These are phyloP conservation scores for Globisporangium barbulae DNA, from an alignment of 352 stramenopile species.

Conservation along the genomic window DNA sequence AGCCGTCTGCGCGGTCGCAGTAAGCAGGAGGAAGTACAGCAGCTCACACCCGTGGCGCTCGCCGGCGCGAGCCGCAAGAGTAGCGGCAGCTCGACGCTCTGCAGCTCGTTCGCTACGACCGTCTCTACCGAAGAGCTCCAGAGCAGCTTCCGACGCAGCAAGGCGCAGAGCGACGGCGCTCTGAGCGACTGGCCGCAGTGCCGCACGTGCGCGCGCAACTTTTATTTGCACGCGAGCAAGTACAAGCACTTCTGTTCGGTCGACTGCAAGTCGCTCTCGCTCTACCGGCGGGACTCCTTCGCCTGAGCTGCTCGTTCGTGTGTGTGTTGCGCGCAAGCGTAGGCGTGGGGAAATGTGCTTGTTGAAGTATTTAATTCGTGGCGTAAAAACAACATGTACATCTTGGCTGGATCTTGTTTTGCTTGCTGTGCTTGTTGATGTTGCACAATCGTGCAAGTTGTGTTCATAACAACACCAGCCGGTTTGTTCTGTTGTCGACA, in stretches of 20 bases:
- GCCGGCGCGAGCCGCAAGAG: constrained; percentile 60
- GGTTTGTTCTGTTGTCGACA: background rate
- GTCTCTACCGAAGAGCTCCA: constrained; percentile 34
- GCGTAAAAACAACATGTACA: constrained; percentile 8
- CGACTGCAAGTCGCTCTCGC: constrained; percentile 73
- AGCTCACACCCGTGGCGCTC: constrained; percentile 64
- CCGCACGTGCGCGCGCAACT: constrained; percentile 57
- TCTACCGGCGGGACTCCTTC: constrained; percentile 35
- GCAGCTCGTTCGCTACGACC: constrained; percentile 58
- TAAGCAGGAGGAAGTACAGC: constrained; percentile 52
- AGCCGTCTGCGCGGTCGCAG: constrained; percentile 40
- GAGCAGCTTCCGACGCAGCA: constrained; percentile 28
- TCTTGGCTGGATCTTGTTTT: background rate
- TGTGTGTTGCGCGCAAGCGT: background rate
- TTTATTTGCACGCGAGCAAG: constrained; percentile 44
- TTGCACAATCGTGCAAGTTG: background rate
- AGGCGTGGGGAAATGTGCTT: background rate
- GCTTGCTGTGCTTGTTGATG: background rate
- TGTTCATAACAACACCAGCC: no score
- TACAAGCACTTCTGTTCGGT: constrained; percentile 67
- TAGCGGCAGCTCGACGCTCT: constrained; percentile 46
- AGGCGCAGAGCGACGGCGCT: constrained; percentile 48
- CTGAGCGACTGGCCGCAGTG: constrained; percentile 42
- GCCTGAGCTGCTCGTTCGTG: background rate
- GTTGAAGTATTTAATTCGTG: constrained; percentile 12